Evolutionary conservation across 176 grass and related monocot genomes (phyloP).

Genomic region (Coix lacrymajobi): DNA sequence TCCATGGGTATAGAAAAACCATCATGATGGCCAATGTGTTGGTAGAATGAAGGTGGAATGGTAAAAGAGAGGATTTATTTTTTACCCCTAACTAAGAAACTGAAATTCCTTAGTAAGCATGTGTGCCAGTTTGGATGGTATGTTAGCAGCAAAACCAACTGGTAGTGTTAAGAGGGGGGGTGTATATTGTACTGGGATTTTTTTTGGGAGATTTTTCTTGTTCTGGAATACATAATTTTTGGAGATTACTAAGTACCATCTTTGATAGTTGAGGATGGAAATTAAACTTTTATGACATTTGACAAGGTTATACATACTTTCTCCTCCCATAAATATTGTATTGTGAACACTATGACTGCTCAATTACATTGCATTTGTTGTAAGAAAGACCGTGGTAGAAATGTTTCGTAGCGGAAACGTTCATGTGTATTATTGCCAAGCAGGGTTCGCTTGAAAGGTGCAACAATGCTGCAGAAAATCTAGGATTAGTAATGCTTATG

Average conservation of each 20-base stretch:
- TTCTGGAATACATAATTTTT: too few species aligned
- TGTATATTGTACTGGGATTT: neutral
- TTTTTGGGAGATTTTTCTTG: neutral
- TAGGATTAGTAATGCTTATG: too few species aligned
- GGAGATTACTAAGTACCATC: neutral
- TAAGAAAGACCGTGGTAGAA: neutral
- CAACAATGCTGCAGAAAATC: slow-evolving; percentile 85
- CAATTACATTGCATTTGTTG: neutral
- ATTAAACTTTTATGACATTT: too few species aligned
- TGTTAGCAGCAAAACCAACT: neutral
- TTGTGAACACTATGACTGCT: neutral
- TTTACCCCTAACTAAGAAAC: too few species aligned
- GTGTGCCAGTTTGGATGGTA: neutral
- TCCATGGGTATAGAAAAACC: too few species aligned
- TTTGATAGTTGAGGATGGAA: neutral
- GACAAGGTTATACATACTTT: neutral
- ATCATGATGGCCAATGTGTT: neutral
- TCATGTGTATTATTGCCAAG: slow-evolving; percentile 24
- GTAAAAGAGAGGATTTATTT: too few species aligned
- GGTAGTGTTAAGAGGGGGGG: neutral
- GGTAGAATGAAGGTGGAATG: neutral
- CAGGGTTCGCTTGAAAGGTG: slow-evolving; percentile 94
- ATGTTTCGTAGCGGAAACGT: slow-evolving; percentile 9
- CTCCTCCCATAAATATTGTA: neutral
- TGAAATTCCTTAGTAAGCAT: neutral